Percentiles rank a stretch among this genome's conserved stretches.
phyloP scores from a whole-genome alignment of 106 monocot genomes.

The Allium fistulosum region DNA sequence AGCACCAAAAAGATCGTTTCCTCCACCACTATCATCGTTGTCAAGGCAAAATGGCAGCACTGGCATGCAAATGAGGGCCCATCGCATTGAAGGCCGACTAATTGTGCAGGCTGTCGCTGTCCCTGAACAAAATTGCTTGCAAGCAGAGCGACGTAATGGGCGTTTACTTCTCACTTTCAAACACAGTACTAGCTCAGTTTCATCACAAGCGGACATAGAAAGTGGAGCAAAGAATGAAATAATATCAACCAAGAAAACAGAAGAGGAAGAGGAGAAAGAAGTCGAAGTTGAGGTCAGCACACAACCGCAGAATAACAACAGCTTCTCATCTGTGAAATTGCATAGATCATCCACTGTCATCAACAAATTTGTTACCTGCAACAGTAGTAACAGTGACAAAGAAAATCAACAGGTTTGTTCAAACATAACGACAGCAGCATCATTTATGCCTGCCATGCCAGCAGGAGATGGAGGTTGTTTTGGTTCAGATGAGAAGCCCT shows the following conservation, averaged over 20 bases:
- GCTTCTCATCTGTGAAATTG: slow-evolving; percentile 23
- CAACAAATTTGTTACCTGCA: slow-evolving; percentile 62
- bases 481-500: slow-evolving; percentile 23
- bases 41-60: too few species aligned
- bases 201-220: not conserved
- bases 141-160: slow-evolving; percentile 45
- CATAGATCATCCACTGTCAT: slow-evolving; percentile 51
- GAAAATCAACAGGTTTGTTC: not conserved
- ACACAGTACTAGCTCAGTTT: slow-evolving; percentile 16
- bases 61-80: too few species aligned
- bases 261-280: slow-evolving; percentile 54
- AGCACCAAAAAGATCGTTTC: too few species aligned
- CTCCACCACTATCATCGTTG: too few species aligned
- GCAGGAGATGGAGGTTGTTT: slow-evolving; percentile 18
- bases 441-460: slow-evolving; percentile 16
- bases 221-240: slow-evolving; percentile 10
- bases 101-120: not conserved
- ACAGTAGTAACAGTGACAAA: not conserved
- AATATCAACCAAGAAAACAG: not conserved
- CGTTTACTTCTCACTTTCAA: slow-evolving; percentile 71
- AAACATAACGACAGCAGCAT: slow-evolving; percentile 22
- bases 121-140: slow-evolving; percentile 63
- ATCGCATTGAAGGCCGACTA: too few species aligned
- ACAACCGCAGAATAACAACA: slow-evolving; percentile 21
- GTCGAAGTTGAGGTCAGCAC: slow-evolving; percentile 69